Percentiles rank a stretch among this genome's conserved stretches.
Evolutionary conservation across 108 stramenopile genomes (phyloP).

Genomic region (Aurantiochytrium sp.): DNA sequence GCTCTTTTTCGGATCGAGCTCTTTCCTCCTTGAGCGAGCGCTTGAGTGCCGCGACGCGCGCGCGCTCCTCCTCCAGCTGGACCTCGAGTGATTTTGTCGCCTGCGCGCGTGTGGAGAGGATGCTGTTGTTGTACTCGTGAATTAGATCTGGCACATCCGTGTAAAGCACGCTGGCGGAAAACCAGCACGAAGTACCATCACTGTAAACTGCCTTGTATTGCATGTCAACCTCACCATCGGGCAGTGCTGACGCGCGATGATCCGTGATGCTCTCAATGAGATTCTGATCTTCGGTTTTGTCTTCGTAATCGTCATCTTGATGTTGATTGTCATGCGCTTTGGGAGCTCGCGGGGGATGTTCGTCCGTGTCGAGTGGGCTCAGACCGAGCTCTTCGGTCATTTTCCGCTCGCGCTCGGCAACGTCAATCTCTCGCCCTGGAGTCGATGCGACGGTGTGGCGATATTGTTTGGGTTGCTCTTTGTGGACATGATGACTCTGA

Average conservation of each 20-base stretch:
- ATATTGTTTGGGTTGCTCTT: too few relatives aligned
- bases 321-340: too few relatives aligned
- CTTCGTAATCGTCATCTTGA: neutral
- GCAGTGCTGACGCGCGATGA: neutral
- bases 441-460: neutral
- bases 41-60: neutral
- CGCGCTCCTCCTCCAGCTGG: neutral
- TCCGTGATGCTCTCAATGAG: neutral
- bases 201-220: neutral
- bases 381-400: neutral
- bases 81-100: neutral
- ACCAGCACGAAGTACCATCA: neutral
- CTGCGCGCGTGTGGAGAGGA: neutral
- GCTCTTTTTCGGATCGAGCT: neutral
- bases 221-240: neutral
- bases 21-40: neutral
- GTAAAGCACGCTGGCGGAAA: neutral
- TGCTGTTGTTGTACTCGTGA: neutral
- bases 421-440: neutral
- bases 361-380: neutral
- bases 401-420: neutral
- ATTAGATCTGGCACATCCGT: neutral
- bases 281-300: neutral
- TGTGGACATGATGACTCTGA: too few relatives aligned
- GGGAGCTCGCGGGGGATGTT: neutral